A percentile compares a stretch with the other conserved stretches of the same genome.
Conservation (phyloP, 1,284 basidiomycete genomes). For the Sphaerobolus stellatus region DNA sequence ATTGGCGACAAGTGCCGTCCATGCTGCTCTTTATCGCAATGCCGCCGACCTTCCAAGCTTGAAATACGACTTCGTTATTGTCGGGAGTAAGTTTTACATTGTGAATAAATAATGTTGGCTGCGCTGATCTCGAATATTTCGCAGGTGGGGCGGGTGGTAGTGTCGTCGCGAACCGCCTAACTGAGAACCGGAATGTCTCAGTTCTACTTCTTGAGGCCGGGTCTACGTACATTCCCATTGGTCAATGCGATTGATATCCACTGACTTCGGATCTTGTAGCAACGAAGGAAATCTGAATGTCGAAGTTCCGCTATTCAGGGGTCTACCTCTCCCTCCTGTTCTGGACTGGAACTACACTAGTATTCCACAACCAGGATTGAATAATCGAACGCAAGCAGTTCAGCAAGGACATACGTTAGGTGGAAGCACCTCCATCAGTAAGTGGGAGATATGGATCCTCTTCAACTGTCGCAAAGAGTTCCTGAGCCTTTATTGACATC, state of each 20-base stretch:
- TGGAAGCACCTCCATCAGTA: constrained; percentile 22
- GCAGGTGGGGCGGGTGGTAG: constrained; percentile 21
- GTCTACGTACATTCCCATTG: constrained; percentile 9
- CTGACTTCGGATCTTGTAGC: not conserved
- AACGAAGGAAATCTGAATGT: not conserved
- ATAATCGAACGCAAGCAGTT: constrained; percentile 29
- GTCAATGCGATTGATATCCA: not conserved
- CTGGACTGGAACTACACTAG: constrained; percentile 37
- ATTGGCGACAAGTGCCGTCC: too few species aligned
- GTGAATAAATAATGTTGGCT: not conserved
- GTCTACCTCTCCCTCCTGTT: not conserved
- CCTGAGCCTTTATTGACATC: not conserved
- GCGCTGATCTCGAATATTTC: not conserved
- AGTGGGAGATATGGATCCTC: not conserved
- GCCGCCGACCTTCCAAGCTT: too few species aligned
- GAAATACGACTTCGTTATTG: constrained; percentile 19
- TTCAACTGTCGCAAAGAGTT: too few species aligned
- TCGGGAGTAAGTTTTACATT: constrained; percentile 16
- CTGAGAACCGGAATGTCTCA: constrained; percentile 23
- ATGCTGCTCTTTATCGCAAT: too few species aligned
- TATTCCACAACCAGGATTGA: constrained; percentile 31
- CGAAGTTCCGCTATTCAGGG: not conserved
- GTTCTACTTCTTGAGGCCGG: constrained; percentile 25
- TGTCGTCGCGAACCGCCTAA: constrained; percentile 23
- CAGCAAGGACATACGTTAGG: constrained; percentile 38